Base-by-base conservation (phyloP, 768 basidiomycete species). In the Amyloporia xantha region DNA sequence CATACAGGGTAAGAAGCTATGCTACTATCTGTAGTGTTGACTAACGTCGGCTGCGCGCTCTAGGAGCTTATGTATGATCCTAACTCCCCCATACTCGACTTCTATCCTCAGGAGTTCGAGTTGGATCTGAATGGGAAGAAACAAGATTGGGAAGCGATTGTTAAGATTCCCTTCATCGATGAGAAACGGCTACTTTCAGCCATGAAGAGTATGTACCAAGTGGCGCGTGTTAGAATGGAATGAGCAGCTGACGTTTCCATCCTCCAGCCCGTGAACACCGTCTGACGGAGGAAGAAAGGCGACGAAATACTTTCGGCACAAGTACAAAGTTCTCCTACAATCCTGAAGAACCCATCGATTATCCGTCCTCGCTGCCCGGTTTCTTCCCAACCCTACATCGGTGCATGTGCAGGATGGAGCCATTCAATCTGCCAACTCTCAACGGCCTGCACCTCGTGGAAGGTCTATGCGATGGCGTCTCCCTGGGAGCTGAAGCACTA, bases 111-210 rank as follows among this genome's bases (percentile, higher is more conserved):
- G 13, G 84, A 92, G 45, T 98, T 98, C 56, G 92, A 91, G 55
- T 82, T 79, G 55, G 96, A 99, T 69, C 68, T 96, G 62, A 98
- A 99, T 57, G 96, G 96, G 26, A 99, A 99, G 77, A 98, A 93
- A 64, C 84, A 87, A 57, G 95, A 97, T 21, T 99, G 96, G 96
- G 96, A 99, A 65, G 95, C 96, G 0, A 81, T 98, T 44, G 92
- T 99, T 47, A 98, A 98, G 70, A 97, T 99, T 56, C 96, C 96
- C 0, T 99, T 99, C 66, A 97, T 99, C 52, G 84, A 96, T 40
- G 82, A 94, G 64, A 57, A 68, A 10, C 74, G 91, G 44, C 64
- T 99, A 19, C 68, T 96, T 26, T 71, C 71, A 26, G 89, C 94
- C 2, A 97, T 99, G 95, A 68, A 72, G 26, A 67, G 91, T 90